Percentiles rank a stretch among this genome's conserved stretches.
phyloP scores from a whole-genome alignment of 2,329 filamentous ascomycete genomes.

The Cercospora sojina region DNA sequence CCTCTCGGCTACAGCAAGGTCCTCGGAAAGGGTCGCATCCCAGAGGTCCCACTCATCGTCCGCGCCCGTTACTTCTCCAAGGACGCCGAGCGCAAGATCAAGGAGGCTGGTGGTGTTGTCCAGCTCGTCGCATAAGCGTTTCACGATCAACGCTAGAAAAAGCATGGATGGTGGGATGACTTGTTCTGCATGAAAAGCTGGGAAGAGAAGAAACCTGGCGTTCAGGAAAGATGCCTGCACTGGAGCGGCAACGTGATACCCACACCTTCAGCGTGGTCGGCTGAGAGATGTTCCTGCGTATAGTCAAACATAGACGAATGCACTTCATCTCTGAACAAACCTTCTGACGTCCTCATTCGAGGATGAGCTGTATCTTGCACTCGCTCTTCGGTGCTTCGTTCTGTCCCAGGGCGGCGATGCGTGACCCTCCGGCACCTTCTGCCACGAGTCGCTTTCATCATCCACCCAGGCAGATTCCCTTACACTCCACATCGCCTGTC shows the following conservation, averaged over 20 bases:
- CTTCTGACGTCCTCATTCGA: constrained; percentile 39
- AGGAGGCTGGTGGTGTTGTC: constrained; percentile 91
- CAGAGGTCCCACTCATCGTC: constrained; percentile 89
- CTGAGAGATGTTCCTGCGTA: constrained; percentile 49
- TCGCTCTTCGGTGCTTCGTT: neutral
- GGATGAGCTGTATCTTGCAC: constrained; percentile 34
- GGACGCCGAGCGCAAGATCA: constrained; percentile 98
- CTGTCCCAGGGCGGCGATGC: neutral
- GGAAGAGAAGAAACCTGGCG: constrained; percentile 24
- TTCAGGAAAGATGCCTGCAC: constrained; percentile 16
- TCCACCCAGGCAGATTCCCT: neutral
- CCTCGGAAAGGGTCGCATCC: constrained; percentile 95
- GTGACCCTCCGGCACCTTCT: neutral
- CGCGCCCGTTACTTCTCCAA: constrained; percentile 93
- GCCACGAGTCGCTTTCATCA: neutral
- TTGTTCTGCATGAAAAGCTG: constrained; percentile 20
- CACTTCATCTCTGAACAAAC: constrained; percentile 54
- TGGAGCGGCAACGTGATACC: constrained; percentile 29
- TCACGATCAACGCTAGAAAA: constrained; percentile 5
- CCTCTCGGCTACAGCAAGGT: constrained; percentile 98
- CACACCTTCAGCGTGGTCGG: constrained; percentile 50
- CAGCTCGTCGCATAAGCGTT: constrained; percentile 82
- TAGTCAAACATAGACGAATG: constrained; percentile 42
- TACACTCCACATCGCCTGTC: neutral
- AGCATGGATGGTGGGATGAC: constrained; percentile 18